These are phyloP conservation scores for Erythrobasidium hasegawianum DNA, from an alignment of 1,284 basidiomycete species.

Conservation along the genomic window DNA sequence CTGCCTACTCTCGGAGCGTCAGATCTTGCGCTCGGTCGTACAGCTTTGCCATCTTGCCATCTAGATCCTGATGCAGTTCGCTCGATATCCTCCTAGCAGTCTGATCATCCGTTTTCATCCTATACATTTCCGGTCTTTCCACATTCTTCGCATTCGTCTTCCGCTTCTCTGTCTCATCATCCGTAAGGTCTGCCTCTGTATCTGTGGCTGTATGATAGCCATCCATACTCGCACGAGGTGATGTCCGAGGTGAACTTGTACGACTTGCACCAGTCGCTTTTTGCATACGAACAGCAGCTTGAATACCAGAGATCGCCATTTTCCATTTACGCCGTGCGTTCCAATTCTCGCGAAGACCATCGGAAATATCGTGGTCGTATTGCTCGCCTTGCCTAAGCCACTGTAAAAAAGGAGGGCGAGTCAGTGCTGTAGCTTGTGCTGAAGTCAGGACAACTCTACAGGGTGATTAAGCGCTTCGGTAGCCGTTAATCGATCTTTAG, in stretches of 20 bases:
- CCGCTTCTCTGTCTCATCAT: neutral
- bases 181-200: neutral
- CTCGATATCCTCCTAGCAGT: neutral
- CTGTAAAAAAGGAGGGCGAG: constrained; percentile 49
- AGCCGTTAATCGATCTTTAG: constrained; percentile 67
- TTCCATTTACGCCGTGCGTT: constrained; percentile 36
- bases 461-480: constrained; percentile 65
- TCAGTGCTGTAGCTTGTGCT: too few relatives aligned
- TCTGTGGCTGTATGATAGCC: neutral
- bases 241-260: constrained; percentile 1
- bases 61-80: neutral
- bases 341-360: constrained; percentile 68
- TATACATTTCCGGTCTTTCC: too few relatives aligned
- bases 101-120: neutral
- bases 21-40: neutral
- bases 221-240: neutral
- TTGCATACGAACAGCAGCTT: constrained; percentile 28
- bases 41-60: neutral
- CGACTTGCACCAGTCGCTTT: neutral
- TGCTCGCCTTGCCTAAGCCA: constrained; percentile 66
- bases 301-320: constrained; percentile 36
- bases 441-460: constrained; percentile 45
- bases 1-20: too few relatives aligned
- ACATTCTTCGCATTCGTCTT: too few relatives aligned
- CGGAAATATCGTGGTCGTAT: constrained; percentile 65